Conservation (phyloP, 2,329 filamentous ascomycete genomes). For the Colletotrichum sansevieriae region DNA sequence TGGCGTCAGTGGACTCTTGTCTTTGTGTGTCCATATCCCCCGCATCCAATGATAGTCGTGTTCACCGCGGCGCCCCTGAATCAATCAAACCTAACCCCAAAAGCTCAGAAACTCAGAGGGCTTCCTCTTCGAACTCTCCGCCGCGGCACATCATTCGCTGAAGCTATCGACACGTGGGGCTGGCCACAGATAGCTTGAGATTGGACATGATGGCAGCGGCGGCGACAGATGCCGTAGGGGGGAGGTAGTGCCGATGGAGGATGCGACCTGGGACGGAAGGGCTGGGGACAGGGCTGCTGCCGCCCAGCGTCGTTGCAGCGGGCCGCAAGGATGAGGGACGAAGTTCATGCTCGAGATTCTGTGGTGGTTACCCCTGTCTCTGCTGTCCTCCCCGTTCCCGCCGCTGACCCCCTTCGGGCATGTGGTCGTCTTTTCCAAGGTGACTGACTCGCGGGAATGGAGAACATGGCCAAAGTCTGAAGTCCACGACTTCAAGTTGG, state of each 20-base stretch:
- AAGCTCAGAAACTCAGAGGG: neutral
- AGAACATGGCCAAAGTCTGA: constrained; percentile 5
- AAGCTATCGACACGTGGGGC: constrained; percentile 27
- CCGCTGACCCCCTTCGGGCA: neutral
- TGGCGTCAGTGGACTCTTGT: neutral
- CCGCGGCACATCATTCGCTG: neutral
- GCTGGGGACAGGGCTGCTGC: constrained; percentile 23
- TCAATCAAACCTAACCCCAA: constrained; percentile 11
- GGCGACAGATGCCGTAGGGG: constrained; percentile 16
- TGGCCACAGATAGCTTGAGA: neutral
- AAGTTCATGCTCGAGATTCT: constrained; percentile 8
- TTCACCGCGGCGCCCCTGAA: constrained; percentile 12
- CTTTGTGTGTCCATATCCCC: neutral
- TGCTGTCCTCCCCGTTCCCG: neutral
- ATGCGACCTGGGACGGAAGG: constrained; percentile 25
- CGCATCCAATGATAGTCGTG: constrained; percentile 20
- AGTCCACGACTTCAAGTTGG: neutral
- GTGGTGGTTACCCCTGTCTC: neutral
- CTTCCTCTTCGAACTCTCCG: neutral
- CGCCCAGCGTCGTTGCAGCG: neutral
- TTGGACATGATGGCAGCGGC: constrained; percentile 1
- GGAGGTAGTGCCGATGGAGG: constrained; percentile 30
- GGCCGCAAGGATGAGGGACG: constrained; percentile 2
- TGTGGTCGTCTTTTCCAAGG: neutral
- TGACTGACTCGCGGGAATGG: constrained; percentile 16